phyloP scores from a whole-genome alignment of 345 rosid species.

The Anacardium occidentale region DNA sequence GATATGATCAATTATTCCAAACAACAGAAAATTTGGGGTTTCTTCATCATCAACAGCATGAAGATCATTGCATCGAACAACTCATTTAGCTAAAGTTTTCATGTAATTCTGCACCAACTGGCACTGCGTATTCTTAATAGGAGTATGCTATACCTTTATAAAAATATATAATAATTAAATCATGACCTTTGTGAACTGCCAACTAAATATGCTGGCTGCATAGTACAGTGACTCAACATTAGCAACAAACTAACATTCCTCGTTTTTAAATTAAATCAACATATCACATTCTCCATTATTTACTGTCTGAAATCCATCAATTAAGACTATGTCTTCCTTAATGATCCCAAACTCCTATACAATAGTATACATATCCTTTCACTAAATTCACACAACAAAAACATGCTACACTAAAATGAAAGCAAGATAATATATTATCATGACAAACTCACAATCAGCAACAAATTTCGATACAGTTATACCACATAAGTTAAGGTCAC shows the following conservation, averaged over 20 bases:
- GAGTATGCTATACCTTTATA: neutral
- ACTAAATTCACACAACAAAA: neutral
- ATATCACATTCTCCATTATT: neutral
- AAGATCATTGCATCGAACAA: neutral
- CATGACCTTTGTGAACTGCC: neutral
- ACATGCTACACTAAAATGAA: neutral
- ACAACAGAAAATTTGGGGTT: neutral
- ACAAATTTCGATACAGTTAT: neutral
- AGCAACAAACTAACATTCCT: neutral
- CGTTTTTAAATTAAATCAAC: slow-evolving; percentile 2
- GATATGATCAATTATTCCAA: neutral
- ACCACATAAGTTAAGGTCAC: neutral
- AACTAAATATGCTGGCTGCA: too few species aligned
- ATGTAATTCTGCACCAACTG: neutral
- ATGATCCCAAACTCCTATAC: neutral
- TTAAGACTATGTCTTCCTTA: neutral
- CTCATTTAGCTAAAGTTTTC: neutral
- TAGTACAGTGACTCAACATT: neutral
- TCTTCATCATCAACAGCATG: neutral
- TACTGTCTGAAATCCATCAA: neutral
- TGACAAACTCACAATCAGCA: neutral
- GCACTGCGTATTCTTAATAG: neutral
- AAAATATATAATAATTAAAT: neutral
- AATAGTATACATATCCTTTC: neutral
- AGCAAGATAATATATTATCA: neutral